Conservation (phyloP, 352 stramenopile genomes). For the Phytophthora uliginosa region DNA sequence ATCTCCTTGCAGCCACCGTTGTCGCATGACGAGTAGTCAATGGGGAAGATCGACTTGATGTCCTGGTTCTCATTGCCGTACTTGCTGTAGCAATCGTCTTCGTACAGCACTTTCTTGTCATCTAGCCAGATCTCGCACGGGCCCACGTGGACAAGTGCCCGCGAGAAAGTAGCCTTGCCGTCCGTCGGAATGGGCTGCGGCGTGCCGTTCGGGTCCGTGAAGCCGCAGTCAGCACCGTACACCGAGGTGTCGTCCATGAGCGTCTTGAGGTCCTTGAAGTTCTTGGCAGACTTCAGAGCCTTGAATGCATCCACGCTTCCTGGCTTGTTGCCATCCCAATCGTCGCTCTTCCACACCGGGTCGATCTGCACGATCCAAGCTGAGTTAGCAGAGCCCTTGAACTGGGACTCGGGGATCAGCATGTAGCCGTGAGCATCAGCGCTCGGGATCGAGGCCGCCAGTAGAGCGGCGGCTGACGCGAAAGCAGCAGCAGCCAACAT, state of each 20-base stretch:
- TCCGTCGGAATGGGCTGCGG: constrained; percentile 46
- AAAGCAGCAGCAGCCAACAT: constrained; percentile 37
- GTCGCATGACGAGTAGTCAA: constrained; percentile 51
- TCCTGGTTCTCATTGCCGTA: constrained; percentile 49
- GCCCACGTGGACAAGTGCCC: constrained; percentile 39
- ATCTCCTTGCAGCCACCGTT: constrained; percentile 44
- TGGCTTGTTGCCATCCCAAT: constrained; percentile 48
- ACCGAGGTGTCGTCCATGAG: constrained; percentile 48
- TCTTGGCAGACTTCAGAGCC: constrained; percentile 38
- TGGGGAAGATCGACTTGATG: constrained; percentile 50
- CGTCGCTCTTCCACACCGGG: constrained; percentile 33
- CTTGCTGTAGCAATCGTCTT: constrained; percentile 44
- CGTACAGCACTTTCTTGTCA: constrained; percentile 42
- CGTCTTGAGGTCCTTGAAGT: constrained; percentile 43
- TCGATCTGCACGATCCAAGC: constrained; percentile 50
- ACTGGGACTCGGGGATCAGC: constrained; percentile 43
- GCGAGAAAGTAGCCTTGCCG: constrained; percentile 47
- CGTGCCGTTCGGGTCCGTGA: constrained; percentile 42
- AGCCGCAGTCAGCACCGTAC: constrained; percentile 48
- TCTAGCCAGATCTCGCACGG: constrained; percentile 55
- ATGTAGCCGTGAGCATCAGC: constrained; percentile 44
- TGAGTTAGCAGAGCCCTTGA: constrained; percentile 39
- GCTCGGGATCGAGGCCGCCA: constrained; percentile 29
- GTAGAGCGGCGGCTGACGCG: constrained; percentile 24
- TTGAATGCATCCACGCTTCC: constrained; percentile 36